phyloP scores from a whole-genome alignment of 2,329 filamentous ascomycete species.

The Aspergillus tamarii region DNA sequence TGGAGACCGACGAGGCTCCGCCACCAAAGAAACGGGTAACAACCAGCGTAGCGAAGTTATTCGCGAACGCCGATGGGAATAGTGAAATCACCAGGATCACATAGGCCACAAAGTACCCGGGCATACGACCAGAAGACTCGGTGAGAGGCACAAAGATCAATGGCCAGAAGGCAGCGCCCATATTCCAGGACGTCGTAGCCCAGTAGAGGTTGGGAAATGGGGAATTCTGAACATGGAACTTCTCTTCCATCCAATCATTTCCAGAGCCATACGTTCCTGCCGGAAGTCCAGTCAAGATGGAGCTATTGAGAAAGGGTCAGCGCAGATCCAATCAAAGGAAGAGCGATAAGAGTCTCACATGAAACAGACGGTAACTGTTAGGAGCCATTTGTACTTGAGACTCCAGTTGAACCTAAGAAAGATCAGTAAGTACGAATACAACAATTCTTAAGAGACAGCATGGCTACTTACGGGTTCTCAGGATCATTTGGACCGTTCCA shows the following conservation, averaged over 20 bases:
- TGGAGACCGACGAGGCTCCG: slow-evolving; percentile 46
- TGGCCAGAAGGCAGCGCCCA: slow-evolving; percentile 44
- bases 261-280: slow-evolving; percentile 46
- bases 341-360: slow-evolving; percentile 31
- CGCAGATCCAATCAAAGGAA: neutral
- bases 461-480: slow-evolving; percentile 31
- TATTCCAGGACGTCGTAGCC: slow-evolving; percentile 42
- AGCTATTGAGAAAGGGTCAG: slow-evolving; percentile 22
- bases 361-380: slow-evolving; percentile 48
- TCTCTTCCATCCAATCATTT: slow-evolving; percentile 33
- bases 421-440: neutral
- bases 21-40: slow-evolving; percentile 50
- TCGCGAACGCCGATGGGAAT: slow-evolving; percentile 47
- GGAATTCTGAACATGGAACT: slow-evolving; percentile 37
- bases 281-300: slow-evolving; percentile 46
- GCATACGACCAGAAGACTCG: slow-evolving; percentile 48
- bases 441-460: neutral
- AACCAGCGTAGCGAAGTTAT: slow-evolving; percentile 51
- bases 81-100: slow-evolving; percentile 46
- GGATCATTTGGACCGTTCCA: slow-evolving; percentile 35
- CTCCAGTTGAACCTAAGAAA: slow-evolving; percentile 46
- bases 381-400: slow-evolving; percentile 44
- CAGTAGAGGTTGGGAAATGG: slow-evolving; percentile 39
- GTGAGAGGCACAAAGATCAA: slow-evolving; percentile 42
- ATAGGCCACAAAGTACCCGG: slow-evolving; percentile 49